Evolutionary conservation across 2,329 filamentous ascomycete species (phyloP), one percentile per base, ranked within the genome.

Genomic region (Aschersonia sp.): DNA sequence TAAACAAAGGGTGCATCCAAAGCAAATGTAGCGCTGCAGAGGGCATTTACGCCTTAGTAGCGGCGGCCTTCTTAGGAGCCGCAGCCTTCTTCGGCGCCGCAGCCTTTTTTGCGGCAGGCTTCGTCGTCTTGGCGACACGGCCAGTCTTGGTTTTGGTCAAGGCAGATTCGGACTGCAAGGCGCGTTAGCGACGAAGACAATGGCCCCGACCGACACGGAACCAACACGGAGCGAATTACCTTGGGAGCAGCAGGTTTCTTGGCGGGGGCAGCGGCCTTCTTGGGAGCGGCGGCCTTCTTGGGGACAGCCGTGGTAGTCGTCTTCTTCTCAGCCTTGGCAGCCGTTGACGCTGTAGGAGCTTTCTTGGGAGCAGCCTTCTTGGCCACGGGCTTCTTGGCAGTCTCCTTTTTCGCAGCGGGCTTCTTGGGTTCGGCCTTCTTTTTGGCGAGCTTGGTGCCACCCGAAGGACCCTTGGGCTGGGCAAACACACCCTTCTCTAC

Each of bases 391-490:
- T 70, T 59, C 50, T 63, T 58, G 43, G 53, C 53, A 29, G 50
- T 47, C 49, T 63, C 57, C 57, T 62, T 61, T 56, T 62, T 61
- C 42, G 56, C 58, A 41, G 54, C 61, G 44, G 58, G 55, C 59
- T 64, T 64, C 63, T 68, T 68, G 47, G 64, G 57, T 55, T 66
- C 64, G 29, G 61, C 58, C 55, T 73, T 66, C 74, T 88, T 89
- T 81, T 91, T 91, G 51, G 84, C 84, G 51, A 95, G 82, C 83
- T 95, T 95, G 68, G 92, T 88, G 56, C 87, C 85, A 51, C 89
- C 89, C 54, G 89, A 95, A 51, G 87, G 76, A 59, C 88, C 89
- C 80, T 95, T 95, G 61, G 89, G 89, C 66, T 91, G 88, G 61
- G 82, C 77, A 64, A 95, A 95, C 59, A 85, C 76, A 53, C 85